Evolutionary conservation across 1,284 basidiomycete genomes (phyloP), one percentile per base, ranked within the genome.

Genomic region (Ustilago tritici): DNA sequence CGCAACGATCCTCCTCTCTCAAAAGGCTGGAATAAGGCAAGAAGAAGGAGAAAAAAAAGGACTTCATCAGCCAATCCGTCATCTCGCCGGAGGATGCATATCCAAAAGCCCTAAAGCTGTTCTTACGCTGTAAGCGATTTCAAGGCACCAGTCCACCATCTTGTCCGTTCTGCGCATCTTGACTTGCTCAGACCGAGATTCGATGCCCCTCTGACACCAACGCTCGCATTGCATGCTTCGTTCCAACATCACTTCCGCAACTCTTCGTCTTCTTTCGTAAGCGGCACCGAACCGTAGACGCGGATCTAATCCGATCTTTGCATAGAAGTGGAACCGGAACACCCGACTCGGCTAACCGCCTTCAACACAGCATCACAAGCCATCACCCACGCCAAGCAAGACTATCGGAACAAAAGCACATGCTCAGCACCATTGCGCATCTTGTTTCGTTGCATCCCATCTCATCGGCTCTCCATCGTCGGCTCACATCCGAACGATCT

Each of bases 11-110:
- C 23, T 28, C 23, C 23, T 28, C 23, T 28, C 23, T 28, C 23
- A 41, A 41, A 38, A 55, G 23, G 32, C 17, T 38, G 53, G 53
- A 62, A 62, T 56, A 53, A 40, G 50, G 36, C 32, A 17, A 8
- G 14, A 40, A 61, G 28, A n/a, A 12, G n/a, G 4, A 3, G n/a
- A 52, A 34, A 10, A 52, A 59, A 32, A 35, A 23, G n/a, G 35
- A 40, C 38, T 55, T 32, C 35, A 56, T 64, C 62, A 56, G 47
- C 31, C 49, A 40, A 59, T 60, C 49, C 64, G 50, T 65, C 56
- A 65, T 65, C 63, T 65, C 59, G 63, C 63, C 49, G 49, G 50
- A 46, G 34, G n/a, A 41, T 65, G 63, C 63, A 65, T 65, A 34
- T 49, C 56, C 10, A 50, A 32, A n/a, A 6, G 43, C 11, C 6